A percentile compares a stretch with the other conserved stretches of the same genome.
Conservation (phyloP, 306 rosid genomes). For the Lathyrus sativus region DNA sequence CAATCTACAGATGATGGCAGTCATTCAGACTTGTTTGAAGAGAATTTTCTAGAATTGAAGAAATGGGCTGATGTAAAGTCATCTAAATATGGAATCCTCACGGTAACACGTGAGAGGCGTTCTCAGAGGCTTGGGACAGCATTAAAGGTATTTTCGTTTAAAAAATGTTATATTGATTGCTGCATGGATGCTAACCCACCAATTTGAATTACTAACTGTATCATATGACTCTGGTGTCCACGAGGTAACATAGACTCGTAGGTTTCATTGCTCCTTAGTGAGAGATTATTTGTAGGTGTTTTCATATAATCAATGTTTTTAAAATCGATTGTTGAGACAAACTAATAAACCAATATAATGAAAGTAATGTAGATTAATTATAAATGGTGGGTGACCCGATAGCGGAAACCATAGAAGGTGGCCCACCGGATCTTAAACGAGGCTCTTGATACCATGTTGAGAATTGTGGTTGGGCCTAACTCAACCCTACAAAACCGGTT, state of each 20-base stretch:
- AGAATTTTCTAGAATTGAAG: slow-evolving; percentile 73
- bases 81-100: slow-evolving; percentile 74
- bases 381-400: too few relatives aligned
- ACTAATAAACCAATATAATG: not conserved
- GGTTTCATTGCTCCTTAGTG: slow-evolving; percentile 1
- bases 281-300: slow-evolving; percentile 15
- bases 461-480: too few relatives aligned
- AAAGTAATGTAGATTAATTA: slow-evolving; percentile 1
- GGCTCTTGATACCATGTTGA: too few relatives aligned
- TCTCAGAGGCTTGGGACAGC: slow-evolving; percentile 81
- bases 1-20: slow-evolving; percentile 40
- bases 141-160: slow-evolving; percentile 61
- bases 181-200: slow-evolving; percentile 23
- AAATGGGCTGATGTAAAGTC: slow-evolving; percentile 89
- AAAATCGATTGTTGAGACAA: not conserved
- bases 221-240: slow-evolving; percentile 16
- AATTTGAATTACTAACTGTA: slow-evolving; percentile 23
- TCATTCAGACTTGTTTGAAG: slow-evolving; percentile 66
- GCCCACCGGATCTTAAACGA: too few relatives aligned
- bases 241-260: not conserved
- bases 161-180: slow-evolving; percentile 26
- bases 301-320: not conserved
- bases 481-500: too few relatives aligned
- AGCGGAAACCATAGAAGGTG: too few relatives aligned
- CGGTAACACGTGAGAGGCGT: slow-evolving; percentile 75